Evolutionary conservation across 108 stramenopile genomes (phyloP).

Genomic region (Schizochytrium sp.): DNA sequence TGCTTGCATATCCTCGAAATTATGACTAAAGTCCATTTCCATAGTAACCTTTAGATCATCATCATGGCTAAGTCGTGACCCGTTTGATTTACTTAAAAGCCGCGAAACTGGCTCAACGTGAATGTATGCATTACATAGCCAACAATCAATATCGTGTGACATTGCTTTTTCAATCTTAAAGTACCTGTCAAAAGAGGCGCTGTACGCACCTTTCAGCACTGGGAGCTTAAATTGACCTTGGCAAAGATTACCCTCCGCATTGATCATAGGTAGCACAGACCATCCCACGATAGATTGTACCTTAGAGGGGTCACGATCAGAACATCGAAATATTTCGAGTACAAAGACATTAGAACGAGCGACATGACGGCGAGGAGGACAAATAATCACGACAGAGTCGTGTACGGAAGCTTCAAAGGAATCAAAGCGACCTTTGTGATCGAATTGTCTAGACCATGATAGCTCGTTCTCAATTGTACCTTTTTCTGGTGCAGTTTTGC

Average conservation of each 20-base stretch:
- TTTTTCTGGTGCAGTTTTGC: background rate
- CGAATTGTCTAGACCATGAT: background rate
- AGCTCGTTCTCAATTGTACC: background rate
- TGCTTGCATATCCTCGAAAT: background rate
- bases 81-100: background rate
- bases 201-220: slow-evolving; percentile 18
- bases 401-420: background rate
- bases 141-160: slow-evolving; percentile 1
- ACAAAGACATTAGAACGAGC: slow-evolving; percentile 31
- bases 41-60: background rate
- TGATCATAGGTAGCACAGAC: slow-evolving; percentile 13
- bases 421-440: slow-evolving; percentile 14
- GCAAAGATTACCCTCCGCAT: background rate
- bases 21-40: slow-evolving; percentile 1
- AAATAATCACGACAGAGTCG: background rate
- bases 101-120: background rate
- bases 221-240: slow-evolving; percentile 31
- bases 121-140: slow-evolving; percentile 36
- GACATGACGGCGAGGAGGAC: slow-evolving; percentile 1
- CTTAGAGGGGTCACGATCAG: background rate
- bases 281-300: slow-evolving; percentile 13
- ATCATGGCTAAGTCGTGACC: background rate
- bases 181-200: background rate
- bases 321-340: slow-evolving; percentile 29
- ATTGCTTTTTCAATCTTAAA: slow-evolving; percentile 1